Base-by-base conservation (phyloP, 768 basidiomycete species). In the Amanita phalloides region DNA sequence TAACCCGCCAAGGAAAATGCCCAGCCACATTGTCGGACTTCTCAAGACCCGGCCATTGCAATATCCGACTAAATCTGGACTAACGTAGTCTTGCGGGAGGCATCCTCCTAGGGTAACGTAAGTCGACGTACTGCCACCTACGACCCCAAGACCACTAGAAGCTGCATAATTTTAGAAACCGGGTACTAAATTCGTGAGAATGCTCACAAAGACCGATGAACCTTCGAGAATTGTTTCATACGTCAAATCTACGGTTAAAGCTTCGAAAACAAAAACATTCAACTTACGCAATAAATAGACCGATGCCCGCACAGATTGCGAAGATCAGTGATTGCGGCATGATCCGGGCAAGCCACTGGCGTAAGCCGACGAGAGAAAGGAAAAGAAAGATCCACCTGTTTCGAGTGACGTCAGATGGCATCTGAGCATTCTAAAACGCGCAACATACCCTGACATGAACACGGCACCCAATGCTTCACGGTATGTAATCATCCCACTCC, bases 261-360 rank as follows among this genome's bases (percentile, higher is more conserved):
- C 39, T 25, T 20, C 44, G 42, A 26, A 11, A 30, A 26, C 26
- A 26, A 26, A 5, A 26, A 11, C 53, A 25, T 33, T n/a, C 7
- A 1, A 77, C 81, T 60, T 59, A 87, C 75, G 89, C 88, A 57
- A 93, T 88, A 67, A 88, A 93, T n/a, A 93, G 65, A 54, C 90
- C 90, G 59, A 93, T 91, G 53, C 90, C 90, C 37, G 86, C 80
- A 37, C 90, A 90, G 9, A 90, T 86, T 1, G 90, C 84, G 53
- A 90, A 74, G 2, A 90, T 82, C 23, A 93, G 75, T 3, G 90
- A 91, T 56, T 87, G 85, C 1, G 90, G 90, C 80, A 93, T 91
- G 51, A 90, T 78, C 14, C 90, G 79, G 13, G 84, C 87, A 5
- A 93, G 74, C 90, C 89, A 93, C 69, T 91, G 88, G 45, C 90